Percentiles rank a stretch among this genome's conserved stretches.
Evolutionary conservation across 2,329 filamentous ascomycete species (phyloP).

Genomic region (Magnaporthiopsis rhizophila): DNA sequence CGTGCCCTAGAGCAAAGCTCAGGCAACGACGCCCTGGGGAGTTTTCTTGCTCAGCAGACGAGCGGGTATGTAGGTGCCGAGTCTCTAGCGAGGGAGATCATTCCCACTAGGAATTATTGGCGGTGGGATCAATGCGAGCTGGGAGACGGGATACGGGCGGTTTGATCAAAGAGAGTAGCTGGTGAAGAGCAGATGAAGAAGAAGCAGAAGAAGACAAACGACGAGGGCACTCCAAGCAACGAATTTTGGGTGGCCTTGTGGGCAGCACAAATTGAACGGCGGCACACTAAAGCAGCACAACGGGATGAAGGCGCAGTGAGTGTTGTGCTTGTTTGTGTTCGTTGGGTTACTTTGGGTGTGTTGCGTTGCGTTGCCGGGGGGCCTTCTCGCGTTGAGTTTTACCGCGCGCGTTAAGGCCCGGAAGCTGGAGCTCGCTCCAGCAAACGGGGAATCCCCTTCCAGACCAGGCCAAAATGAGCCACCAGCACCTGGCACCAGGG

Average conservation of each 20-base stretch:
- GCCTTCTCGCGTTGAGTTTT: neutral
- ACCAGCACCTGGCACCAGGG: neutral
- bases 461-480: neutral
- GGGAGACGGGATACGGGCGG: neutral
- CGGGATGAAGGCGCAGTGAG: neutral
- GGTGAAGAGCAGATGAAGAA: neutral
- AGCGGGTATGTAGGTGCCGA: neutral
- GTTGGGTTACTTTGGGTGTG: neutral
- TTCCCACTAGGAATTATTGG: neutral
- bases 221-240: neutral
- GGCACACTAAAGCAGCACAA: neutral
- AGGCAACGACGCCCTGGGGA: neutral
- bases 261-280: neutral
- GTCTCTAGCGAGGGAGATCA: neutral
- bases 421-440: neutral
- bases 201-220: neutral
- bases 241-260: neutral
- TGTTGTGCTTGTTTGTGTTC: neutral
- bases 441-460: neutral
- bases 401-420: neutral
- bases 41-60: neutral
- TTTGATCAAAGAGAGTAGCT: neutral
- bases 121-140: neutral
- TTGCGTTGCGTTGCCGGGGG: neutral
- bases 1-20: neutral